phyloP scores from a whole-genome alignment of 768 basidiomycete genomes.

The Hygrophorus pudorinus region DNA sequence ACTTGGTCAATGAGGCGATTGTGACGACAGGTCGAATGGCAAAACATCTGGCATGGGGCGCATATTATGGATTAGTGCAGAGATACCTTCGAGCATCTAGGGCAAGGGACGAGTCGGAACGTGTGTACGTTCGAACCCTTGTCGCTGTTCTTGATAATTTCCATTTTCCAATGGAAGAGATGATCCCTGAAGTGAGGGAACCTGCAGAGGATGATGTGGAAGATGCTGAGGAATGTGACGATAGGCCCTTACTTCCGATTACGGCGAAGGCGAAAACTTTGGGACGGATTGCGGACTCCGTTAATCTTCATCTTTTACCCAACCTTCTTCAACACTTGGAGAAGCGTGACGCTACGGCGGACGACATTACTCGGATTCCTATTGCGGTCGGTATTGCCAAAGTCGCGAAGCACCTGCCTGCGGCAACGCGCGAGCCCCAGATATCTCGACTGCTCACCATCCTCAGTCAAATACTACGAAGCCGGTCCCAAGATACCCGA shows the following conservation, averaged over 20 bases:
- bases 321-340: slow-evolving; percentile 72
- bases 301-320: slow-evolving; percentile 70
- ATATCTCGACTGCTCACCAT: slow-evolving; percentile 71
- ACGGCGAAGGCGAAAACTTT: slow-evolving; percentile 6
- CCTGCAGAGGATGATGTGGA: slow-evolving; percentile 21
- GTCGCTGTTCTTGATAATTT: slow-evolving; percentile 84
- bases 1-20: slow-evolving; percentile 87
- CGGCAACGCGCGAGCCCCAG: slow-evolving; percentile 50
- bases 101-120: slow-evolving; percentile 61
- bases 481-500: slow-evolving; percentile 86
- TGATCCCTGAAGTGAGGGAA: slow-evolving; percentile 24
- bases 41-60: slow-evolving; percentile 68
- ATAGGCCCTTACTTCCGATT: slow-evolving; percentile 10
- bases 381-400: slow-evolving; percentile 80
- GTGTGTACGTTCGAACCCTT: slow-evolving; percentile 75
- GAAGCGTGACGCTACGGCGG: slow-evolving; percentile 64
- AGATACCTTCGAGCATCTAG: slow-evolving; percentile 66
- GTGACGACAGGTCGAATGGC: slow-evolving; percentile 69
- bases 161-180: slow-evolving; percentile 76
- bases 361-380: slow-evolving; percentile 82
- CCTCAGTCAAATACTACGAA: slow-evolving; percentile 85
- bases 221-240: slow-evolving; percentile 20
- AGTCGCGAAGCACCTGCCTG: slow-evolving; percentile 74
- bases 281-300: slow-evolving; percentile 58
- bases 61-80: slow-evolving; percentile 72